Evolutionary conservation across 2,329 filamentous ascomycete species (phyloP).

Genomic region (Cercospora zeae-maydis): DNA sequence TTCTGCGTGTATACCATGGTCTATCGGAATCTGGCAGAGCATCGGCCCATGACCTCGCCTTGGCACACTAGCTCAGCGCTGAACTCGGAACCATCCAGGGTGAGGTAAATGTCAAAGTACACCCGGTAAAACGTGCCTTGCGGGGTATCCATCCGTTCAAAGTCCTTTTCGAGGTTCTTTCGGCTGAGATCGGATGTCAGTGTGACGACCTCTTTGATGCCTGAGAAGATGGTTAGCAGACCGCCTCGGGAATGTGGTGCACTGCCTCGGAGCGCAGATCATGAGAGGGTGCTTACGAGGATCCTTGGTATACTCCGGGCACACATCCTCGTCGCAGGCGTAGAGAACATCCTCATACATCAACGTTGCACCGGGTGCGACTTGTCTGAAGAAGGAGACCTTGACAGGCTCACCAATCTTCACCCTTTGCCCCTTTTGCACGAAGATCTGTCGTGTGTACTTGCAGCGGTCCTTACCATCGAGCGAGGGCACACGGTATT

Average conservation of each 20-base stretch:
- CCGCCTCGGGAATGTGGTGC: too few relatives aligned
- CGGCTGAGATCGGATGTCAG: slow-evolving; percentile 93
- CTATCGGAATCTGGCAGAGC: slow-evolving; percentile 78
- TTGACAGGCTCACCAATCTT: slow-evolving; percentile 99
- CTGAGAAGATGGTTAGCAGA: slow-evolving; percentile 49
- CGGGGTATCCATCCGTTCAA: slow-evolving; percentile 97
- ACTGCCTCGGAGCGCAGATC: neutral
- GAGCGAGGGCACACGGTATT: slow-evolving; percentile 92
- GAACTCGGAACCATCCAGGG: slow-evolving; percentile 94
- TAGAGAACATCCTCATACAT: slow-evolving; percentile 99
- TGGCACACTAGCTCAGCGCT: slow-evolving; percentile 98
- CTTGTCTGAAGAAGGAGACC: slow-evolving; percentile 97
- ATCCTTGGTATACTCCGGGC: slow-evolving; percentile 98
- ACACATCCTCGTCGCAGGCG: slow-evolving; percentile 95
- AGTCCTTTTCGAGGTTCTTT: slow-evolving; percentile 98
- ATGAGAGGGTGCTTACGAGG: slow-evolving; percentile 68
- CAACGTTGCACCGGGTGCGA: slow-evolving; percentile 90
- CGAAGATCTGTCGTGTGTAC: slow-evolving; percentile 96
- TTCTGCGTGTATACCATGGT: neutral
- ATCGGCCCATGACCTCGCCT: slow-evolving; percentile 97
- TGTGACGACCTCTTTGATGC: slow-evolving; percentile 98
- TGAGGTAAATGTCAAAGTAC: slow-evolving; percentile 72
- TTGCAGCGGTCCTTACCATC: slow-evolving; percentile 98
- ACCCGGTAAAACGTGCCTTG: slow-evolving; percentile 91
- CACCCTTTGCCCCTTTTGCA: slow-evolving; percentile 96